Evolutionary conservation across 2,329 filamentous ascomycete genomes (phyloP).

Genomic region (Colletotrichum sp.): DNA sequence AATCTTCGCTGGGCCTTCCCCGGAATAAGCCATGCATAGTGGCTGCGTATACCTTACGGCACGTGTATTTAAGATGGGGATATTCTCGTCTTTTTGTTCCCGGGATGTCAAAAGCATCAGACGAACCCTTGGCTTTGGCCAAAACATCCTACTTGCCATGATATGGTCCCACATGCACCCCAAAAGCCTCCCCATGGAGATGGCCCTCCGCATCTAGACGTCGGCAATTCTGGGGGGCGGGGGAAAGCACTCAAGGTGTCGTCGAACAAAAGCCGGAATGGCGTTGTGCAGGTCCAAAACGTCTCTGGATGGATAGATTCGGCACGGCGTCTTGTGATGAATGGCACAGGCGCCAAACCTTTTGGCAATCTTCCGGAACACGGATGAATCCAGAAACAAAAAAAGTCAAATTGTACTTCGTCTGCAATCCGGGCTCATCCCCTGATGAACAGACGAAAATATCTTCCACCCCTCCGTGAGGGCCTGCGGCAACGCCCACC

Average conservation of each 20-base stretch:
- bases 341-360: neutral
- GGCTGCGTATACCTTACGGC: neutral
- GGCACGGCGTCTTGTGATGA: neutral
- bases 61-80: neutral
- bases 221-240: neutral
- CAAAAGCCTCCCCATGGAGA: neutral
- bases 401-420: neutral
- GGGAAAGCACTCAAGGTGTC: neutral
- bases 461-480: fast-evolving
- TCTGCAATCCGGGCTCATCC: neutral
- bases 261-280: neutral
- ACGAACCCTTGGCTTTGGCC: neutral
- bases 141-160: neutral
- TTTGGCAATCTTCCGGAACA: neutral
- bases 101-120: neutral
- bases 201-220: neutral
- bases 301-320: neutral
- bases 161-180: neutral
- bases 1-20: neutral
- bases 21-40: fast-evolving
- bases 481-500: fast-evolving
- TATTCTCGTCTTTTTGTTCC: neutral
- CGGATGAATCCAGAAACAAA: neutral
- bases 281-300: fast-evolving
- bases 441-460: fast-evolving